A percentile compares a stretch with the other conserved stretches of the same genome.
Evolutionary conservation across 2,329 filamentous ascomycete genomes (phyloP).

Genomic region (Diplodia intermedia): DNA sequence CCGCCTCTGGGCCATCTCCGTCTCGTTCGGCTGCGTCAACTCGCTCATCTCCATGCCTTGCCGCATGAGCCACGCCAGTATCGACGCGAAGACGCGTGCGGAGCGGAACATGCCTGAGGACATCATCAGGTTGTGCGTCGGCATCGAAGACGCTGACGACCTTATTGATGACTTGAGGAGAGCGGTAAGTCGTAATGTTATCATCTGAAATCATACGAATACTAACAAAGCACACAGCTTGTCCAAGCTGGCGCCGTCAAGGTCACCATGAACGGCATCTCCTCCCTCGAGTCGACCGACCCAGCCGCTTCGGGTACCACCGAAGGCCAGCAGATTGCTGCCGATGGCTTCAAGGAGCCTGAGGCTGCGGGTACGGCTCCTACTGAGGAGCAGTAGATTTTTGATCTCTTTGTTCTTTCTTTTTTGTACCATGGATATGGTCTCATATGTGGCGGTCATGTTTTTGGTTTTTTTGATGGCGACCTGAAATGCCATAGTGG

Average conservation of each 20-base stretch:
- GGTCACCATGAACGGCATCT: constrained; percentile 82
- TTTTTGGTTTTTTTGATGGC: background rate
- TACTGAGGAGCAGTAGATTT: background rate
- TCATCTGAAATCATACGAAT: background rate
- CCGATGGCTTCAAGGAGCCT: constrained; percentile 31
- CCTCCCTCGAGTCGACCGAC: constrained; percentile 57
- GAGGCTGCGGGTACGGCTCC: constrained; percentile 31
- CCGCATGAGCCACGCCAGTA: constrained; percentile 98
- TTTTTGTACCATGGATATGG: background rate
- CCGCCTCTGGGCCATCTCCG: constrained; percentile 90
- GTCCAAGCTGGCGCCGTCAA: constrained; percentile 94
- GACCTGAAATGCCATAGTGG: background rate
- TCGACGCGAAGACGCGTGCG: constrained; percentile 88
- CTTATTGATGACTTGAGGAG: constrained; percentile 90
- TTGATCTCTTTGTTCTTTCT: too few relatives aligned
- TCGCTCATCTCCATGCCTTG: constrained; percentile 99
- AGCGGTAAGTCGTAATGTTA: constrained; percentile 70
- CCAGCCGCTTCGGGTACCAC: constrained; percentile 1
- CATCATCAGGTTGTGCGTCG: constrained; percentile 92
- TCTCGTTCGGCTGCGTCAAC: constrained; percentile 98
- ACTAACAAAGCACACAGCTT: constrained; percentile 55
- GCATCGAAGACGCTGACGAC: constrained; percentile 92
- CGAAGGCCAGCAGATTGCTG: constrained; percentile 30
- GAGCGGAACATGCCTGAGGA: constrained; percentile 96
- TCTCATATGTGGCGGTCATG: background rate